phyloP scores from a whole-genome alignment of 805 yeast genomes.

The Maudiozyma saulgeensis region DNA sequence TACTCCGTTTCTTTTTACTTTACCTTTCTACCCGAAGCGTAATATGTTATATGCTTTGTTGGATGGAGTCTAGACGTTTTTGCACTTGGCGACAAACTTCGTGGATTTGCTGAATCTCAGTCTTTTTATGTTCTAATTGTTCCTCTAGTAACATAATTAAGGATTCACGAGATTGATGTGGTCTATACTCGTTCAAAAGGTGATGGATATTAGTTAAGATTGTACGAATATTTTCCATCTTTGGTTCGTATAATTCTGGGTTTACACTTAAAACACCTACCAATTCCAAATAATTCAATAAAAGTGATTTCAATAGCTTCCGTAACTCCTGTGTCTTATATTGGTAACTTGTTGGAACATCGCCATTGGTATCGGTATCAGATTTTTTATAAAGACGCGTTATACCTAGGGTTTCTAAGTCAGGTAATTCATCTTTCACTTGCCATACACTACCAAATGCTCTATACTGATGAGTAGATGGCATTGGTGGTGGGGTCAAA shows the following conservation, averaged over 20 bases:
- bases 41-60: slow-evolving; percentile 6
- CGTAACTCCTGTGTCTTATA: slow-evolving; percentile 62
- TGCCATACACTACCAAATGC: slow-evolving; percentile 92
- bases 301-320: slow-evolving; percentile 64
- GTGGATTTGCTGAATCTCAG: slow-evolving; percentile 40
- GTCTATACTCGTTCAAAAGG: slow-evolving; percentile 80
- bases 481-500: slow-evolving; percentile 55
- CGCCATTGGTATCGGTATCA: slow-evolving; percentile 1
- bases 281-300: slow-evolving; percentile 73
- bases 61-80: slow-evolving; percentile 25
- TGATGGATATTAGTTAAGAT: slow-evolving; percentile 87
- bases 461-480: slow-evolving; percentile 57
- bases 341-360: slow-evolving; percentile 32
- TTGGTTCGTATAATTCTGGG: slow-evolving; percentile 53
- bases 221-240: slow-evolving; percentile 70
- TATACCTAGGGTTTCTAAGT: slow-evolving; percentile 68
- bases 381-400: slow-evolving; percentile 50
- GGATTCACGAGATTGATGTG: slow-evolving; percentile 91
- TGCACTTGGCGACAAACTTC: slow-evolving; percentile 34
- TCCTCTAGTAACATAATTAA: slow-evolving; percentile 63
- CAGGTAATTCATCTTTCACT: slow-evolving; percentile 60
- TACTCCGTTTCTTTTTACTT: too few relatives aligned
- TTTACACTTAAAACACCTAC: slow-evolving; percentile 66
- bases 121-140: slow-evolving; percentile 54
- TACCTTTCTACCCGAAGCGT: background rate